These are phyloP conservation scores for Phoenix dactylifera DNA, from an alignment of 176 grass and related monocot genomes.

Conservation along the genomic window DNA sequence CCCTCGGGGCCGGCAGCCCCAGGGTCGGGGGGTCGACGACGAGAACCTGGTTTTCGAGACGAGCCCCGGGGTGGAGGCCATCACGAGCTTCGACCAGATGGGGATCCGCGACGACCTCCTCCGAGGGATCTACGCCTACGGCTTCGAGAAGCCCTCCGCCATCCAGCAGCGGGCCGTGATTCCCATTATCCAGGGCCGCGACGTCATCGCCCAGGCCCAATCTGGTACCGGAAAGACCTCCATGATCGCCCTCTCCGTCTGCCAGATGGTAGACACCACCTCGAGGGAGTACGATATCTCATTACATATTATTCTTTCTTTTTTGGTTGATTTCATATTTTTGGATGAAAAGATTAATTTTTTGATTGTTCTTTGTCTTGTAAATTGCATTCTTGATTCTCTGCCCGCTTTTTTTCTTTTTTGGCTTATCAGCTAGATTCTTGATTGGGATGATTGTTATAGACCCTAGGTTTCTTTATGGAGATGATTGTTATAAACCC, in stretches of 20 bases:
- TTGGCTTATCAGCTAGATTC: too few species aligned
- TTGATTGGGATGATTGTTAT: too few species aligned
- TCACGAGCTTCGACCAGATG: constrained; percentile 90
- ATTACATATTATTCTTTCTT: neutral
- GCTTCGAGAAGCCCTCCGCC: constrained; percentile 97
- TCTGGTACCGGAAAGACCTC: constrained; percentile 92
- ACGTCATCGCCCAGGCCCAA: constrained; percentile 98
- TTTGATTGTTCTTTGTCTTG: too few species aligned
- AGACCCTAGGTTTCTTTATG: too few species aligned
- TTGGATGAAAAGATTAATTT: neutral
- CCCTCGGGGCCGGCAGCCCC: constrained; percentile 8
- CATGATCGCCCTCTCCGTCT: constrained; percentile 87
- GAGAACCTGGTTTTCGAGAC: constrained; percentile 87
- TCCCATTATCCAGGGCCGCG: constrained; percentile 71
- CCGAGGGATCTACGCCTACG: constrained; percentile 80
- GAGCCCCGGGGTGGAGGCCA: constrained; percentile 71
- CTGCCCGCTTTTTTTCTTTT: too few species aligned
- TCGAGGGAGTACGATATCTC: constrained; percentile 42
- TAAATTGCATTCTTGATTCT: too few species aligned
- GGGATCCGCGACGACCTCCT: constrained; percentile 89
- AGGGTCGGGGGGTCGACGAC: constrained; percentile 47
- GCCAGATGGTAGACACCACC: constrained; percentile 83
- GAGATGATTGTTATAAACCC: too few species aligned
- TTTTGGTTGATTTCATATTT: neutral
- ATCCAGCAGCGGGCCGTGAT: constrained; percentile 96